Evolutionary conservation across 2,329 filamentous ascomycete genomes (phyloP), one percentile per base, ranked within the genome.

Genomic region (Apiospora malaysiana): DNA sequence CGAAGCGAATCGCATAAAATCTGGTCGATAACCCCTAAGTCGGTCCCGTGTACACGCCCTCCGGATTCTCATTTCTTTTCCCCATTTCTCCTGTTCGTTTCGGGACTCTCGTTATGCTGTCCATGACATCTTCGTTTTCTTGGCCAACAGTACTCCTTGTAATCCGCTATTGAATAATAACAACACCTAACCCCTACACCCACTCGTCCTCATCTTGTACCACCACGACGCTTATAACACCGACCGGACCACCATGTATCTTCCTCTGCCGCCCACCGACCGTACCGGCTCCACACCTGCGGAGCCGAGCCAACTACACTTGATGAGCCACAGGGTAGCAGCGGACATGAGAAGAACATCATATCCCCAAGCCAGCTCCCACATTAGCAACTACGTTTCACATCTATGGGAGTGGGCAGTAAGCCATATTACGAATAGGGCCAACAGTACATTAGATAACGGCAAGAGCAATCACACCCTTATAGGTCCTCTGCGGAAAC

Each of bases 401-500:
- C 56, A 40, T 6, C 4, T n/a, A 6, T 40, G 56, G 27, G 56
- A 40, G n/a, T 63, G 56, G 56, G 56, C 18, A 37, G 18, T 32
- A 14, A 37, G 56, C 32, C 56, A 63, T 3, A 2, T 63, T 23
- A 40, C 56, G 9, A 14, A 3, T 14, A 40, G 56, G 27, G 8
- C 6, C 18, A 63, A 63, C 18, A 23, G 32, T 40, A 32, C 32
- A 40, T 40, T 32, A 14, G 25, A 25, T 0, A 2, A 49, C n/a
- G 1, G 16, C 23, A 9, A 27, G n/a, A 21, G n/a, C 21, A n/a
- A 7, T 9, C 46, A 49, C 7, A 23, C 3, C n/a, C 4, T 27
- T 51, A 4, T 10, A 0, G 9, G 4, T 16, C 27, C 49, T 9
- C 23, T 74, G 37, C 71, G 56, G n/a, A 75, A 75, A 59, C 72